Evolutionary conservation across 768 basidiomycete genomes (phyloP), one percentile per base, ranked within the genome.

Genomic region (Mycena galericulata): DNA sequence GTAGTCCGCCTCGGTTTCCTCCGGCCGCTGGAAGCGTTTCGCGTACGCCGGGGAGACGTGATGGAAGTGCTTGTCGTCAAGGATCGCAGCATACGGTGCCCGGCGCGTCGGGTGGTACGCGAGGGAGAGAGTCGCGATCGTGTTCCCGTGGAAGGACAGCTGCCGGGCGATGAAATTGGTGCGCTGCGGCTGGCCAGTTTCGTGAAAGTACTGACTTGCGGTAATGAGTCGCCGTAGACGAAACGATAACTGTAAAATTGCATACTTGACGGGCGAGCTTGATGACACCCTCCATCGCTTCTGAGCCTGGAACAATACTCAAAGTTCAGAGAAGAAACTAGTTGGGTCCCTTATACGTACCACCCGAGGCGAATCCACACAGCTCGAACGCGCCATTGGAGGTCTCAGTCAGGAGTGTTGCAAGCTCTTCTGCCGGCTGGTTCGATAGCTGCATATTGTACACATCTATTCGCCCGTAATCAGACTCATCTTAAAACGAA

Each of bases 41-140:
- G 92, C 89, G 75, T 92, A 96, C 11, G 95, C 96, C 0, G 95
- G 95, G 30, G 93, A 94, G 66, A 95, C 94, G 73, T 95, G 93
- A 75, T 95, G 91, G 76, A 92, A 96, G 73, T 88, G 84, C 3
- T 87, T 78, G 11, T 83, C 77, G 74, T 94, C 87, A 30, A 95
- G 79, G 56, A 94, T 85, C 40, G 81, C 85, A 41, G 83, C 87
- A 75, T 93, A 96, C 6, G 92, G 91, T 15, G 81, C 85, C 43
- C 93, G 90, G 17, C 94, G 88, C 53, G 78, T 72, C 5, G 92
- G 89, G 72, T 95, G 90, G 70, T 88, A 82, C 4, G 88, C 88
- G 22, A 95, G 80, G 18, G 91, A 87, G 24, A 96, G 80, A 0
- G 92, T 92, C 38, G 83, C 85, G 29, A 95, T 73, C 3, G 93